These are phyloP conservation scores for Populus hybrid DNA, from an alignment of 441 rosid species.

Conservation along the genomic window DNA sequence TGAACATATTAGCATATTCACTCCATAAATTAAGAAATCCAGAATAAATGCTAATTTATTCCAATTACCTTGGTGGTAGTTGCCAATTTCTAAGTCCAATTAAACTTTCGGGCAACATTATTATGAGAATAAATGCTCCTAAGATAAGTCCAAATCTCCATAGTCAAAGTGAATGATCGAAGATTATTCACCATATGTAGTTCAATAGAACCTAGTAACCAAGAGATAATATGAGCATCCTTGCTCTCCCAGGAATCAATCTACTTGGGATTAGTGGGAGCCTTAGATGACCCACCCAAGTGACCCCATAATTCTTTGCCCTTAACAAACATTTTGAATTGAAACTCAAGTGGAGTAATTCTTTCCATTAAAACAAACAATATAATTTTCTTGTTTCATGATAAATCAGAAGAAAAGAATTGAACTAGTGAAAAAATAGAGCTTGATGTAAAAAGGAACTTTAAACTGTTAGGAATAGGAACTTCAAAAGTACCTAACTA, in stretches of 20 bases:
- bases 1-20: background rate
- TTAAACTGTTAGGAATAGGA: too few species aligned
- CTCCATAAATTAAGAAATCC: background rate
- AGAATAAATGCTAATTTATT: background rate
- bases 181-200: slow-evolving; percentile 2
- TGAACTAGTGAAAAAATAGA: too few species aligned
- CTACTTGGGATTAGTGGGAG: background rate
- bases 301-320: too few species aligned
- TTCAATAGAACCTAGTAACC: slow-evolving; percentile 8
- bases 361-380: background rate
- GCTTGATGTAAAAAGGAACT: too few species aligned
- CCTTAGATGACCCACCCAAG: too few species aligned
- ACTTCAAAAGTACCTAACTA: too few species aligned
- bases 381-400: too few species aligned
- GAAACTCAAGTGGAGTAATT: background rate
- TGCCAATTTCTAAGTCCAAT: background rate
- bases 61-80: background rate
- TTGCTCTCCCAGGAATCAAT: background rate
- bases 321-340: too few species aligned
- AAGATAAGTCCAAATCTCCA: slow-evolving; percentile 4
- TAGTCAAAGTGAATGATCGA: background rate
- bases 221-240: background rate
- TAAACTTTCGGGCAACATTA: background rate
- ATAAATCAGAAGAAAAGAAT: too few species aligned
- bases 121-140: background rate